These are phyloP conservation scores for Macadamia integrifolia DNA, from an alignment of 164 flowering plant species.

Conservation along the genomic window DNA sequence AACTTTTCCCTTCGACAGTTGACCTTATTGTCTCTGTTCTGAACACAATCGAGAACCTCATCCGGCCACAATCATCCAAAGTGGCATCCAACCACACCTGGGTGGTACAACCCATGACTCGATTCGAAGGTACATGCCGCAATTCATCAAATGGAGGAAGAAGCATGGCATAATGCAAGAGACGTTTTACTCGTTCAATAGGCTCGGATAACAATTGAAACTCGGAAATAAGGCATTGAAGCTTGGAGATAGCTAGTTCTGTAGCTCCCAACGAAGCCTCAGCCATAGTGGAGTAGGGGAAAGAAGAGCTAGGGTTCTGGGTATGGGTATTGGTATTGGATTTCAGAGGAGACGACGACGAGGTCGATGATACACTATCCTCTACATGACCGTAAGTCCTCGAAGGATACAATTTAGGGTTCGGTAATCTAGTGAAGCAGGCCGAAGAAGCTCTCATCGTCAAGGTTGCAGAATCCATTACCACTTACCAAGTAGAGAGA, in stretches of 20 bases:
- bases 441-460: constrained; percentile 17
- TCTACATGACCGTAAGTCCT: background rate
- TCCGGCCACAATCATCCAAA: constrained; percentile 38
- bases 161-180: constrained; percentile 43
- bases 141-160: constrained; percentile 36
- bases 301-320: constrained; percentile 13
- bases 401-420: background rate
- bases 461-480: constrained; percentile 26
- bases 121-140: constrained; percentile 29
- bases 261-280: constrained; percentile 17
- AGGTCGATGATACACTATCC: background rate
- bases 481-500: background rate
- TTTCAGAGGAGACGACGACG: constrained; percentile 3
- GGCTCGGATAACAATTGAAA: constrained; percentile 46
- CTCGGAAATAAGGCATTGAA: constrained; percentile 34
- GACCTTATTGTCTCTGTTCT: constrained; percentile 14
- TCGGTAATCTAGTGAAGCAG: constrained; percentile 5
- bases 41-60: constrained; percentile 63
- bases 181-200: constrained; percentile 53
- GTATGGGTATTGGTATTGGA: background rate
- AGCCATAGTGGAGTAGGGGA: constrained; percentile 30
- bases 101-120: constrained; percentile 74
- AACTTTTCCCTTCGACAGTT: no score
- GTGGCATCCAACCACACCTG: constrained; percentile 60
- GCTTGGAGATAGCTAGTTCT: constrained; percentile 18